A percentile compares a stretch with the other conserved stretches of the same genome.
Evolutionary conservation across 2,329 filamentous ascomycete species (phyloP).

Genomic region (Celoporthe dispersa): DNA sequence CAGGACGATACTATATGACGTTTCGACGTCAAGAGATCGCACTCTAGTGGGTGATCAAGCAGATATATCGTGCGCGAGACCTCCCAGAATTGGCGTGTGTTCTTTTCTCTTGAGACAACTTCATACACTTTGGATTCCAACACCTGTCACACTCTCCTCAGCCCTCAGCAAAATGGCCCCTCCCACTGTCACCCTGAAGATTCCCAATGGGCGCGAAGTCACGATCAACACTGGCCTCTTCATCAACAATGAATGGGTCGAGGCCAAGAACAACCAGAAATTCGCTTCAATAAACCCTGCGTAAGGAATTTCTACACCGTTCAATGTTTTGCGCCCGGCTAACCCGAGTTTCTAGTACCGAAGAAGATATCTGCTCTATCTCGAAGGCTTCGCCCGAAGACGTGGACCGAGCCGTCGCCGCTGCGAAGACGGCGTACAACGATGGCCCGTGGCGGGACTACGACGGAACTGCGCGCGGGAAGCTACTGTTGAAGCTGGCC

Average conservation of each 20-base stretch:
- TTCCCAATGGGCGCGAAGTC: no score
- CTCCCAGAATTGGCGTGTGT: no score
- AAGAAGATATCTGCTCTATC: slow-evolving; percentile 71
- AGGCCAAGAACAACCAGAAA: slow-evolving; percentile 65
- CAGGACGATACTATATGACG: no score
- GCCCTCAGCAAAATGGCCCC: no score
- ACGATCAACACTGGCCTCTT: slow-evolving; percentile 62
- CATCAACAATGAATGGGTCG: slow-evolving; percentile 81
- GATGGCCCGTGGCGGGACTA: slow-evolving; percentile 70
- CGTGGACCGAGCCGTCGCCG: slow-evolving; percentile 70
- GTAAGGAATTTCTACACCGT: slow-evolving; percentile 45
- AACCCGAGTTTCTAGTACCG: slow-evolving; percentile 44
- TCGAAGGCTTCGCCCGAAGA: slow-evolving; percentile 69
- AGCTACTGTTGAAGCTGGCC: slow-evolving; percentile 71
- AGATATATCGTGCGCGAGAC: no score
- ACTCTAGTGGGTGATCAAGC: no score
- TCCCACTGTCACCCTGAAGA: no score
- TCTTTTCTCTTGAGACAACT: no score
- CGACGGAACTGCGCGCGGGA: slow-evolving; percentile 68
- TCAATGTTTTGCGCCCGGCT: background rate
- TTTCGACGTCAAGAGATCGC: no score
- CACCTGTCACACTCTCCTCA: no score
- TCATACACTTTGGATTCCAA: no score
- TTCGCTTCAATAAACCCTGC: slow-evolving; percentile 71
- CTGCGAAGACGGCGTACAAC: slow-evolving; percentile 71